Conservation (phyloP, 2,329 filamentous ascomycete species). For the Didymosphaeria variabile region DNA sequence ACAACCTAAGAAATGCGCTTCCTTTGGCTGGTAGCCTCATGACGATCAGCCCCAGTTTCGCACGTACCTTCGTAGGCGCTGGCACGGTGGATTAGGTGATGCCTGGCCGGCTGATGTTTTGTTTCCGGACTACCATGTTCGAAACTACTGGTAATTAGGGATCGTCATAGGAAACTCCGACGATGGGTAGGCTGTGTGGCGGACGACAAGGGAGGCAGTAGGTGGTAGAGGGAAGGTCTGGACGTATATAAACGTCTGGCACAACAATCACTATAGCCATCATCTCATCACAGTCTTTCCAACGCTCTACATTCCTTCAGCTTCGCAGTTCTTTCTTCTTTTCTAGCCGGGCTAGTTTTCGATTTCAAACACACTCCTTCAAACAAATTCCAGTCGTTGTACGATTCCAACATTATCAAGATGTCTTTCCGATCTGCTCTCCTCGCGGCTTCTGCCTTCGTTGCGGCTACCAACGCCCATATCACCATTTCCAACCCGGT, state of each 20-base stretch:
- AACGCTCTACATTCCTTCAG: constrained; percentile 25
- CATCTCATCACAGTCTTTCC: constrained; percentile 34
- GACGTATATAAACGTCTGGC: constrained; percentile 37
- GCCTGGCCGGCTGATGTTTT: constrained; percentile 36
- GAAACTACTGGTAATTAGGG: constrained; percentile 44
- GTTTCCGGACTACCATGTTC: constrained; percentile 31
- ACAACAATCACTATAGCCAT: constrained; percentile 20
- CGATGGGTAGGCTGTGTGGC: constrained; percentile 22
- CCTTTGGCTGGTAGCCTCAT: constrained; percentile 42
- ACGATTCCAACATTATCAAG: constrained; percentile 41
- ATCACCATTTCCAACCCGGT: constrained; percentile 75
- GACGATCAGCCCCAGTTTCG: constrained; percentile 42
- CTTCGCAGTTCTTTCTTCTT: constrained; percentile 28
- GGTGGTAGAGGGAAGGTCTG: not conserved
- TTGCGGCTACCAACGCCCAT: constrained; percentile 73
- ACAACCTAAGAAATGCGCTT: constrained; percentile 20
- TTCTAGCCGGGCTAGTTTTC: constrained; percentile 45
- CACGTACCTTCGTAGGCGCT: constrained; percentile 33
- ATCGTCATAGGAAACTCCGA: constrained; percentile 24
- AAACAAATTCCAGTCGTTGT: constrained; percentile 22
- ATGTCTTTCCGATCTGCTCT: constrained; percentile 62
- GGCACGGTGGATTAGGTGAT: constrained; percentile 34
- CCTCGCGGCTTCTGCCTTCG: constrained; percentile 58
- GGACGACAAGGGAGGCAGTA: constrained; percentile 1
- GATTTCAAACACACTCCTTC: constrained; percentile 29